These are phyloP conservation scores for Sporormia fimetaria DNA, from an alignment of 495 filamentous ascomycete genomes.

Conservation along the genomic window DNA sequence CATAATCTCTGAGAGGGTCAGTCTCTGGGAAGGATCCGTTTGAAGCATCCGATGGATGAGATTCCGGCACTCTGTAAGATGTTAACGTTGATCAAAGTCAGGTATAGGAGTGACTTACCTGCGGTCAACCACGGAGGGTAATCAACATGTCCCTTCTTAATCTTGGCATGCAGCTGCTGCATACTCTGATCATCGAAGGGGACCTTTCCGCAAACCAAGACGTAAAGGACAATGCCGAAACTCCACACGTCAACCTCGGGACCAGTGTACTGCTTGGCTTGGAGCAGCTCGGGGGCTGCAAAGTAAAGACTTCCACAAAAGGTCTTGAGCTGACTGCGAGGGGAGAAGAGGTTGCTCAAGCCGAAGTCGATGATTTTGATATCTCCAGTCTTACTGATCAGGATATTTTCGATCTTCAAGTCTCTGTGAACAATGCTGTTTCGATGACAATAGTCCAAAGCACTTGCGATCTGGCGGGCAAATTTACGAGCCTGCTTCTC, in stretches of 20 bases:
- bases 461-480: slow-evolving; percentile 91
- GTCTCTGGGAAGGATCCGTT: slow-evolving; percentile 80
- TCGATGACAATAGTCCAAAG: slow-evolving; percentile 96
- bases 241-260: slow-evolving; percentile 99
- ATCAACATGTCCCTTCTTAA: slow-evolving; percentile 93
- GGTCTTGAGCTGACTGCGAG: slow-evolving; percentile 77
- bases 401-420: slow-evolving; percentile 97
- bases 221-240: slow-evolving; percentile 98
- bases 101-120: slow-evolving; percentile 44
- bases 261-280: slow-evolving; percentile 87
- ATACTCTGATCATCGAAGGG: slow-evolving; percentile 99
- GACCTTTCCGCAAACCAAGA: slow-evolving; percentile 94
- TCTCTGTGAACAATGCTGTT: slow-evolving; percentile 98
- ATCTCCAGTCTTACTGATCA: slow-evolving; percentile 98
- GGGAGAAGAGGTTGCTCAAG: slow-evolving; percentile 91
- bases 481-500: slow-evolving; percentile 99
- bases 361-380: slow-evolving; percentile 99
- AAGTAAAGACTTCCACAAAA: slow-evolving; percentile 99
- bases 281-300: slow-evolving; percentile 87
- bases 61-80: slow-evolving; percentile 73
- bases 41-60: slow-evolving; percentile 94
- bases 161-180: slow-evolving; percentile 96
- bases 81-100: slow-evolving; percentile 1
- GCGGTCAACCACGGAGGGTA: slow-evolving; percentile 86
- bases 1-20: slow-evolving; percentile 84